Conservation (phyloP, 768 basidiomycete genomes). For the Xerocomus spinulosus region DNA sequence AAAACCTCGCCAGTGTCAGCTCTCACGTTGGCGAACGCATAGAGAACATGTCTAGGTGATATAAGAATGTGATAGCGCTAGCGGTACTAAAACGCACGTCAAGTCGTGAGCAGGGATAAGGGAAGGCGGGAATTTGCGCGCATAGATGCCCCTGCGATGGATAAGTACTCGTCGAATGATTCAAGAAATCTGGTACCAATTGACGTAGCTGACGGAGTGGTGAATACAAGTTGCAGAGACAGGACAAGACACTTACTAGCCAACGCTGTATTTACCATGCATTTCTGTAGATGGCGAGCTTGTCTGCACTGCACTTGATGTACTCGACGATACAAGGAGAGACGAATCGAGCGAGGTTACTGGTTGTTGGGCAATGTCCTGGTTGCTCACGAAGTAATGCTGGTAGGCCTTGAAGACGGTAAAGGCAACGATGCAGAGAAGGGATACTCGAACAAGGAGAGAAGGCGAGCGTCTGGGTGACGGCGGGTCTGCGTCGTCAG, state of each 20-base stretch:
- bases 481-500: constrained; percentile 1
- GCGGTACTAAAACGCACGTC: constrained; percentile 51
- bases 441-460: constrained; percentile 28
- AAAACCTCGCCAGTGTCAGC: constrained; percentile 81
- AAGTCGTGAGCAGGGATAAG: constrained; percentile 78
- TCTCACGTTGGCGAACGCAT: constrained; percentile 88
- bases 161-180: constrained; percentile 6
- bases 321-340: constrained; percentile 2
- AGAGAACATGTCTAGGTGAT: constrained; percentile 69
- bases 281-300: constrained; percentile 33
- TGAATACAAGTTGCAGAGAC: constrained; percentile 3
- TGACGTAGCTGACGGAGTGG: constrained; percentile 55
- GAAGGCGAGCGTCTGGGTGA: constrained; percentile 23
- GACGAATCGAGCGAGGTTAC: constrained; percentile 8
- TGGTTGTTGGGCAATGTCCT: constrained; percentile 13
- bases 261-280: constrained; percentile 67
- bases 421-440: constrained; percentile 35
- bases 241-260: constrained; percentile 57
- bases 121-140: constrained; percentile 84
- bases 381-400: constrained; percentile 28
- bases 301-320: constrained; percentile 9
- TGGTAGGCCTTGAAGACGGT: constrained; percentile 42
- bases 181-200: constrained; percentile 48
- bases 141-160: constrained; percentile 83
- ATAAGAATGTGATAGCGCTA: constrained; percentile 5